These are phyloP conservation scores for Metarhizium brunneum DNA, from an alignment of 2,329 filamentous ascomycete genomes.

Conservation along the genomic window DNA sequence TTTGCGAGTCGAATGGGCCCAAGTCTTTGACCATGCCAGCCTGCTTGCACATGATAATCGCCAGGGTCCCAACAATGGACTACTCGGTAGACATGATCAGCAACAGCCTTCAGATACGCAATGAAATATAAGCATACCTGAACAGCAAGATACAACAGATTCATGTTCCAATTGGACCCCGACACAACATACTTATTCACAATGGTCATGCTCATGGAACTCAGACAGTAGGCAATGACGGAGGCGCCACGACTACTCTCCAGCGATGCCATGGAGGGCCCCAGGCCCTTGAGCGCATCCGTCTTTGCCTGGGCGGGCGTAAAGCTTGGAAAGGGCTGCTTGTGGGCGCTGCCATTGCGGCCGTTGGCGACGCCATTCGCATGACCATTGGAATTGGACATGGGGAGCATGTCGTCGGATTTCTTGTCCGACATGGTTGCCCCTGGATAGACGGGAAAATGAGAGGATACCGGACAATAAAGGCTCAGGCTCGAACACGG, in stretches of 20 bases:
- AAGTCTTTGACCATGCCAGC: constrained; percentile 73
- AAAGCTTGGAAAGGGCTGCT: background rate
- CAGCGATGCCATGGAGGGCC: constrained; percentile 21
- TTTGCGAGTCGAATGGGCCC: constrained; percentile 74
- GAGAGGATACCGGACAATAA: no score
- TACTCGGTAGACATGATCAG: constrained; percentile 25
- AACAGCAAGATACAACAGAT: constrained; percentile 86
- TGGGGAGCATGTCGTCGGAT: constrained; percentile 2
- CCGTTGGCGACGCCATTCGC: background rate
- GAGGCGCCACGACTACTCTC: constrained; percentile 72
- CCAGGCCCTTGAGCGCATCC: constrained; percentile 1
- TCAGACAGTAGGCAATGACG: constrained; percentile 82
- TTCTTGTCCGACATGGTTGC: constrained; percentile 7
- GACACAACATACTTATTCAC: constrained; percentile 99
- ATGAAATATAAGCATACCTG: constrained; percentile 54
- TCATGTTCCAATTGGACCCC: constrained; percentile 84
- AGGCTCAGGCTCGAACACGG: no score
- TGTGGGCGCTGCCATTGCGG: background rate
- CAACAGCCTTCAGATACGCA: background rate
- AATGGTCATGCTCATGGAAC: constrained; percentile 98
- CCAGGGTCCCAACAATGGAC: constrained; percentile 80
- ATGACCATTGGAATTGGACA: background rate
- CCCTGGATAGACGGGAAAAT: background rate
- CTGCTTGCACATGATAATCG: constrained; percentile 77
- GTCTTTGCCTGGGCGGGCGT: constrained; percentile 5